Conservation (phyloP, 2,329 filamentous ascomycete species). For the Apiospora arundinis region DNA sequence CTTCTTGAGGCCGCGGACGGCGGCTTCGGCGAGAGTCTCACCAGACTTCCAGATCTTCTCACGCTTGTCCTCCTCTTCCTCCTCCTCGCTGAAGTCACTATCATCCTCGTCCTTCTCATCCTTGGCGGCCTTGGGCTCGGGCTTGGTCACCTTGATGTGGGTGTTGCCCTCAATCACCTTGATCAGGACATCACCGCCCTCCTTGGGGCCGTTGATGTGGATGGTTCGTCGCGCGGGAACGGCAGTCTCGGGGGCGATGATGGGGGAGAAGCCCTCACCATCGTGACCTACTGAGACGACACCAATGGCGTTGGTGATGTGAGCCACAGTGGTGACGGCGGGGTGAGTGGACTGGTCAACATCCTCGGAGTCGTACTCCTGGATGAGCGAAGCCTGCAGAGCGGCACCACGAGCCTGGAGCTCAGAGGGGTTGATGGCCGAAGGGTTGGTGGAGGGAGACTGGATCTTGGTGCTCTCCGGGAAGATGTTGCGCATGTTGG, state of each 20-base stretch:
- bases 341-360: conserved; percentile 97
- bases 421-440: conserved; percentile 92
- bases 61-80: conserved; percentile 88
- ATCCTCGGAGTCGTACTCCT: conserved; percentile 91
- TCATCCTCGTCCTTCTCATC: conserved; percentile 67
- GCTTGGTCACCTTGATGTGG: conserved; percentile 92
- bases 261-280: conserved; percentile 73
- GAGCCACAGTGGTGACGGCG: conserved; percentile 91
- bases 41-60: conserved; percentile 94
- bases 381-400: conserved; percentile 91
- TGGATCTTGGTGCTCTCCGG: conserved; percentile 78
- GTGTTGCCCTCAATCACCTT: conserved; percentile 87
- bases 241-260: conserved; percentile 86
- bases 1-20: conserved; percentile 84
- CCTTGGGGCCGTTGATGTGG: conserved; percentile 76
- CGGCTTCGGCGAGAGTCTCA: conserved; percentile 82
- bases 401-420: conserved; percentile 88
- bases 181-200: conserved; percentile 86
- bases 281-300: conserved; percentile 69
- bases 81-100: conserved; percentile 69
- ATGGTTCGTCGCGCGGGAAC: conserved; percentile 87
- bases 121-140: conserved; percentile 76
- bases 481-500: conserved; percentile 81
- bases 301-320: conserved; percentile 87
- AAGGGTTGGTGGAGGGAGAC: conserved; percentile 78